Evolutionary conservation across 2,329 filamentous ascomycete genomes (phyloP).

Genomic region (Lasiodiplodia gonubiensis): DNA sequence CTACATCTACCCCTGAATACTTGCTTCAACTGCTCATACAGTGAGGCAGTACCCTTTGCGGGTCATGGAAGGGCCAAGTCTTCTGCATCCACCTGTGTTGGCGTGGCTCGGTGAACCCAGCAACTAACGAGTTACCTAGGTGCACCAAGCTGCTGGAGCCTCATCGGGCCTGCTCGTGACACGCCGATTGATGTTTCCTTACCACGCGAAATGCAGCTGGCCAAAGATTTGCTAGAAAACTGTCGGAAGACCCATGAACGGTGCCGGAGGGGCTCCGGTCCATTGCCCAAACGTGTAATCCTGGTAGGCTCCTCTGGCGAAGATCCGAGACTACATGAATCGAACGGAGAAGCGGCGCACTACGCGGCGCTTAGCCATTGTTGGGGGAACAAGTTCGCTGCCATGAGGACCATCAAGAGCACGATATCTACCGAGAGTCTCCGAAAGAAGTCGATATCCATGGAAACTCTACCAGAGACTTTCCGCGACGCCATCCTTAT

Average conservation of each 20-base stretch:
- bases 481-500: constrained; percentile 29
- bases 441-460: not conserved
- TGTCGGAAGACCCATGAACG: not conserved
- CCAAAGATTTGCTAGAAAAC: not conserved
- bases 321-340: not conserved
- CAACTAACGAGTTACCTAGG: not conserved
- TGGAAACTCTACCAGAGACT: constrained; percentile 1
- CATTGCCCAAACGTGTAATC: not conserved
- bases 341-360: not conserved
- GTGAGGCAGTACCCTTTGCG: not conserved
- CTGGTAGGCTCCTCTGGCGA: not conserved
- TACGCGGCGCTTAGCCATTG: constrained; percentile 32
- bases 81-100: not conserved
- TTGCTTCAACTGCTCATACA: not conserved
- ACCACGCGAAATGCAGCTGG: not conserved
- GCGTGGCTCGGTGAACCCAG: not conserved
- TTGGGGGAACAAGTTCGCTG: constrained; percentile 30
- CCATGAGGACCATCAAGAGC: not conserved
- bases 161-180: not conserved
- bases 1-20: not conserved
- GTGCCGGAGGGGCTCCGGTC: not conserved
- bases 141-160: not conserved
- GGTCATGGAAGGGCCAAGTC: not conserved
- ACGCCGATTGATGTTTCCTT: not conserved
- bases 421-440: constrained; percentile 1